phyloP scores from a whole-genome alignment of 2,329 filamentous ascomycete genomes.

The Grosmannia huntii region DNA sequence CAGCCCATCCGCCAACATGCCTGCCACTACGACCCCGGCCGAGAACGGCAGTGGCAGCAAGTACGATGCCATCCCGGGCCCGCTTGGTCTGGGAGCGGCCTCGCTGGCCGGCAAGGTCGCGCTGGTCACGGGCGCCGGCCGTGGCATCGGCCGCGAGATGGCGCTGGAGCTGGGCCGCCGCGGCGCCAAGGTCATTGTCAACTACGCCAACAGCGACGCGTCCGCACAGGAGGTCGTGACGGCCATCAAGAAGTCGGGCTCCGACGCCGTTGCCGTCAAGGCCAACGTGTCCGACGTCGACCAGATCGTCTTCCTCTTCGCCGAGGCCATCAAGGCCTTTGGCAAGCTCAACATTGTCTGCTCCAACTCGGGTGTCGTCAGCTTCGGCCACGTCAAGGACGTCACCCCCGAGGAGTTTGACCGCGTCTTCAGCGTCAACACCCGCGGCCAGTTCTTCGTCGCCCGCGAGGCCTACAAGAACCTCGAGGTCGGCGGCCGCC shows the following conservation, averaged over 20 bases:
- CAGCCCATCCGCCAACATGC: not conserved
- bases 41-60: conserved; percentile 13
- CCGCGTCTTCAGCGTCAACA: conserved; percentile 48
- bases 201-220: conserved; percentile 18
- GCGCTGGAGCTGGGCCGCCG: conserved; percentile 29
- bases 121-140: conserved; percentile 22
- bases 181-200: conserved; percentile 21
- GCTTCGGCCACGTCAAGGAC: conserved; percentile 45
- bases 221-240: conserved; percentile 12
- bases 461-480: conserved; percentile 49
- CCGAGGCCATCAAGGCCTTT: conserved; percentile 42
- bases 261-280: conserved; percentile 17
- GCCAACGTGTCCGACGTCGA: conserved; percentile 20
- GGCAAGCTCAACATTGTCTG: conserved; percentile 49
- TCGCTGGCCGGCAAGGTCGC: conserved; percentile 17
- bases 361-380: conserved; percentile 48
- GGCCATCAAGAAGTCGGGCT: conserved; percentile 12
- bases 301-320: conserved; percentile 21
- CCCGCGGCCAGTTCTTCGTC: conserved; percentile 49
- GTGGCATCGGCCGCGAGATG: conserved; percentile 51
- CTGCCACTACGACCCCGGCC: conserved; percentile 9
- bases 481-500: conserved; percentile 46
- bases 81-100: conserved; percentile 17
- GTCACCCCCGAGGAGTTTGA: conserved; percentile 47
- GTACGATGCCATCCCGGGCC: conserved; percentile 20